These are phyloP conservation scores for Tylopilus subfusipes DNA, from an alignment of 768 basidiomycete genomes.

Conservation along the genomic window DNA sequence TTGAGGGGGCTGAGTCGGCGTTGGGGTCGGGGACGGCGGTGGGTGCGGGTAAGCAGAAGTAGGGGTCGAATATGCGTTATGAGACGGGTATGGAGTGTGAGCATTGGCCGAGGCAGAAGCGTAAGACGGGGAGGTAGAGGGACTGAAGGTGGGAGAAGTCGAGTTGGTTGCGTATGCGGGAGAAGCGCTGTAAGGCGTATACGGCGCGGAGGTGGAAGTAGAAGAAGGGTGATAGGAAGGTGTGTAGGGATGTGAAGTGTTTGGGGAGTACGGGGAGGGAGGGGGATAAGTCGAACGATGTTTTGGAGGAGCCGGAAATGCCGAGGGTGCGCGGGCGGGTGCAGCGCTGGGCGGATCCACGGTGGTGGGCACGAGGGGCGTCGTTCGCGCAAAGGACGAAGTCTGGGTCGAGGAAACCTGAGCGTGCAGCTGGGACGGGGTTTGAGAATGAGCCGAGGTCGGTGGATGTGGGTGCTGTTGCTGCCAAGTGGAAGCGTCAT, in stretches of 20 bases:
- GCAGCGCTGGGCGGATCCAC: constrained; percentile 17
- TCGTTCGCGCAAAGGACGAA: constrained; percentile 25
- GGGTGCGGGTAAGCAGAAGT: constrained; percentile 29
- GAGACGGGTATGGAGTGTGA: constrained; percentile 15
- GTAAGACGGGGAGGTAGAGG: constrained; percentile 21
- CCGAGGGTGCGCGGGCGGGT: constrained; percentile 5
- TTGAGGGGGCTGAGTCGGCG: constrained; percentile 27
- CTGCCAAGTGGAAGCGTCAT: constrained; percentile 18
- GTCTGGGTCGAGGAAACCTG: constrained; percentile 11
- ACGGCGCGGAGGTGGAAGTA: constrained; percentile 14
- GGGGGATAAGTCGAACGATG: constrained; percentile 19
- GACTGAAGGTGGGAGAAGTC: constrained; percentile 25
- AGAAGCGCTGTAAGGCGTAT: constrained; percentile 21
- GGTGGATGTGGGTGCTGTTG: constrained; percentile 22
- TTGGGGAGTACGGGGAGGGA: constrained; percentile 21
- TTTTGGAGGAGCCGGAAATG: constrained; percentile 21
- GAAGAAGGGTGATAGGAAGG: constrained; percentile 17
- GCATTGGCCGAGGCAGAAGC: constrained; percentile 9
- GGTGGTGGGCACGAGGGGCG: constrained; percentile 29
- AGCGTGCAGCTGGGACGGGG: constrained; percentile 17
- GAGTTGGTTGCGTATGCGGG: constrained; percentile 18
- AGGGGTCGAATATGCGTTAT: constrained; percentile 21
- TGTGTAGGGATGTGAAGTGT: constrained; percentile 13
- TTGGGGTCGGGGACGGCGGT: constrained; percentile 30
- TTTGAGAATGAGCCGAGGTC: constrained; percentile 15